Evolutionary conservation across 2,329 filamentous ascomycete species (phyloP), one percentile per base, ranked within the genome.

Genomic region (Penicillium frequentans): DNA sequence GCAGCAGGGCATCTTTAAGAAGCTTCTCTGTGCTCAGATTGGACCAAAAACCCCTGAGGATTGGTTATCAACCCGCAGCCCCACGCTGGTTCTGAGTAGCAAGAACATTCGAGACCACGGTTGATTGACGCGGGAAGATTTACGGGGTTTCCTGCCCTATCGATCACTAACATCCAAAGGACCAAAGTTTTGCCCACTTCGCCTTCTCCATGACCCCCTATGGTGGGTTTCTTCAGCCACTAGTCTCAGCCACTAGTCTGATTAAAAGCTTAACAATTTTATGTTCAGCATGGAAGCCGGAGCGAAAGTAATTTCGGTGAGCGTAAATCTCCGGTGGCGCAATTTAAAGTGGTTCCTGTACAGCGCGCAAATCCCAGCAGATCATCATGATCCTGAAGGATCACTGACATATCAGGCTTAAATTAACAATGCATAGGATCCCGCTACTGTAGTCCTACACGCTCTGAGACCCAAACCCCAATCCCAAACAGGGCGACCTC

Each of bases 41-140:
- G 21, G 21, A 8, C 5, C 16, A 5, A 16, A 27, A 39, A 39
- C 48, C 48, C 48, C 48, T 50, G 48, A 50, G 10, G 14, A n/a
- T 23, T 29, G 24, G 9, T 42, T 39, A 24, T 26, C 16, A 27
- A 24, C 10, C 33, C 33, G n/a, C 21, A 19, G 48, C 23, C 48
- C 48, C 48, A 50, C 48, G 19, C 29, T 44, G 7, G 26, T 43
- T 45, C 37, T 52, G 43, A 33, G 24, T 31, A 9, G 26, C 27
- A 27, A 43, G 33, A 26, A 47, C 42, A 35, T 44, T 39, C 10
- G 5, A 52, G 44, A 19, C 14, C 26, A 26, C 26, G 8, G 26
- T 46, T 39, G 50, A 46, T 47, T 47, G 10, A 48, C 48, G 49
- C 54, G 54, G 54, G 49, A 56, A 29, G 44, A 29, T 9, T 50